phyloP scores from a whole-genome alignment of 352 stramenopile species.

The Globisporangium emineosum region DNA sequence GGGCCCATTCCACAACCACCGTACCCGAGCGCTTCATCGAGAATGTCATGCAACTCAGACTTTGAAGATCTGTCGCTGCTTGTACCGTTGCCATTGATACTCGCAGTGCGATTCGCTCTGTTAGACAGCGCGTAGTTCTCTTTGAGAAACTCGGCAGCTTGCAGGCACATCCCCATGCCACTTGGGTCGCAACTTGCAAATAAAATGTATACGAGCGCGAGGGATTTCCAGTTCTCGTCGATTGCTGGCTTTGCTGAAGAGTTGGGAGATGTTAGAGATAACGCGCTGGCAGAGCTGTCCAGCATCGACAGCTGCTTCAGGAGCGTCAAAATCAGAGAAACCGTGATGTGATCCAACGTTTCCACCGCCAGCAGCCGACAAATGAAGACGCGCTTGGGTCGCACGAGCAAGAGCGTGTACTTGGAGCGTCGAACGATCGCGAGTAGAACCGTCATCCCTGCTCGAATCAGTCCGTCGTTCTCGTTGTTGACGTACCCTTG shows the following conservation, averaged over 20 bases:
- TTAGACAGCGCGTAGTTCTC: conserved; percentile 35
- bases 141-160: conserved; percentile 71
- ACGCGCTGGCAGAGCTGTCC: conserved; percentile 23
- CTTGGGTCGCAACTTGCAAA: conserved; percentile 77
- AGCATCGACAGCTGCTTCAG: conserved; percentile 62
- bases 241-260: conserved; percentile 32
- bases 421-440: conserved; percentile 67
- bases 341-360: conserved; percentile 72
- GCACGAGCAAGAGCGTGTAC: conserved; percentile 58
- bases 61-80: conserved; percentile 21
- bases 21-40: conserved; percentile 67
- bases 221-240: conserved; percentile 66
- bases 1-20: conserved; percentile 66
- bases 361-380: conserved; percentile 69
- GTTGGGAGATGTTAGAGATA: conserved; percentile 11
- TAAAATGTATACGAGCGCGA: conserved; percentile 67
- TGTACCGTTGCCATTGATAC: background rate
- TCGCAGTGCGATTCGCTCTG: conserved; percentile 9
- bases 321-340: conserved; percentile 56
- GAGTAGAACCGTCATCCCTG: conserved; percentile 67
- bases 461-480: conserved; percentile 63
- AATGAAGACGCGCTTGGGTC: conserved; percentile 69
- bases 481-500: conserved; percentile 56
- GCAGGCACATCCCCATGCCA: conserved; percentile 69
- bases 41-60: conserved; percentile 55